Base-by-base conservation (phyloP, 2,329 filamentous ascomycete species). In the Zalaria sp. region DNA sequence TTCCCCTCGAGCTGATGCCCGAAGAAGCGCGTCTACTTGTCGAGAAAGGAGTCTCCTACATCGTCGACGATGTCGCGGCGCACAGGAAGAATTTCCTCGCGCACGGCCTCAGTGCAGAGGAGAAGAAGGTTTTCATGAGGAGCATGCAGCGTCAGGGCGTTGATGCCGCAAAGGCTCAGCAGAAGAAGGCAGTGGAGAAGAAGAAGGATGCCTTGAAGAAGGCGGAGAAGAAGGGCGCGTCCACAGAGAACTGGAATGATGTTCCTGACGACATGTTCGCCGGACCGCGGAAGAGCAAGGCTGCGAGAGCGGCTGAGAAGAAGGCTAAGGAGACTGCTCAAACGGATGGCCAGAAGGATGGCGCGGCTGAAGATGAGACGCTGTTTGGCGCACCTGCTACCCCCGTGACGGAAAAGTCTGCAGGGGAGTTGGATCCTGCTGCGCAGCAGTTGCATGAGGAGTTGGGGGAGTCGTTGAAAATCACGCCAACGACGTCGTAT, bases 11-110 rank as follows among this genome's bases (percentile, higher is more conserved):
- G 66, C 70, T 98, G 36, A 84, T 91, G 67, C 81, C 85, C 2
- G 91, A 96, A 64, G 91, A 98, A 66, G 88, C 81, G 3, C 74
- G 79, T 48, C 65, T 91, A 41, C 72, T 98, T 27, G 78, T 93
- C 44, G 80, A 86, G 50, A 81, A 80, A 51, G 77, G 75, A 45
- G 75, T 78, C 51, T 89, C 79, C 35, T 85, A 81, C 61, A 71
- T 94, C 51, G 78, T 89, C 52, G 85, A 95, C 58, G 88, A 93
- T 62, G 69, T 71, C 40, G 68, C 72, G 41, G 77, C 75, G 49
- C 91, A 96, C 60, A 70, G 74, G 32, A 58, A 72, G 34, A 73
- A 71, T 37, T 72, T 93, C 49, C 64, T 71, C 40, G 29, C 38
- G 28, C 31, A 27, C 31, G 66, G 69, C 27, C 64, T 81, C 48